Evolutionary conservation across 192 early-diverging fungal species (phyloP), one percentile per base, ranked within the genome.

Genomic region (Backusella parvicylindrica): DNA sequence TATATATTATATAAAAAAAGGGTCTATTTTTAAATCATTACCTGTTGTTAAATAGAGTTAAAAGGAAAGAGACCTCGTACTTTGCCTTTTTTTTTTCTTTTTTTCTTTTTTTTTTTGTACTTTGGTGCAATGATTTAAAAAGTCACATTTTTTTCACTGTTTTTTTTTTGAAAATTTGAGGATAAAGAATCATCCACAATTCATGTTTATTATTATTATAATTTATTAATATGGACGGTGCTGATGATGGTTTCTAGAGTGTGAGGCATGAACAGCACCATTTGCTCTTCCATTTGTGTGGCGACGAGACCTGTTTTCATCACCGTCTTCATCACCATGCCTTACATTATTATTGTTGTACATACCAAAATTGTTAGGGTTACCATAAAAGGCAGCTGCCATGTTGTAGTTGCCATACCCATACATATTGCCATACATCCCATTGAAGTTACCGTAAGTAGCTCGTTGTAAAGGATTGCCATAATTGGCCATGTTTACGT

Each of bases 251-350:
- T 79, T 82, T 15, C 81, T 78, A 28, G 80, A 77, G 7, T 75
- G 77, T n/a, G 79, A 79, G 21, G 77, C 80, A 74, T 85, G 75
- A 40, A 85, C 53, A 13, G 84, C 77, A 12, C 82, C 81, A 28
- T 79, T 69, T 36, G 69, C 71, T 16, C 81, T 77, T 16, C 76
- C 81, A 68, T 75, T 78, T 21, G 73, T 69, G 1, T 79, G 83
- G 49, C 73, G 81, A n/a, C 77, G 74, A 13, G 43, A 35, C 30
- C 47, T 49, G 47, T 75, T 75, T 23, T 76, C 82, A 35, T 74
- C 80, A 60, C 72, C 79, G 53, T 73, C 68, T n/a, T 77, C 79
- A 73, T 76, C 82, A 21, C 31, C 78, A 33, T 65, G 8, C 16
- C 32, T 32, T 28, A 11, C 16, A 18, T 30, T 30, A 56, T 56